A percentile compares a stretch with the other conserved stretches of the same genome.
Conservation (phyloP, 768 basidiomycete species). For the Rhodotorula diobovata region DNA sequence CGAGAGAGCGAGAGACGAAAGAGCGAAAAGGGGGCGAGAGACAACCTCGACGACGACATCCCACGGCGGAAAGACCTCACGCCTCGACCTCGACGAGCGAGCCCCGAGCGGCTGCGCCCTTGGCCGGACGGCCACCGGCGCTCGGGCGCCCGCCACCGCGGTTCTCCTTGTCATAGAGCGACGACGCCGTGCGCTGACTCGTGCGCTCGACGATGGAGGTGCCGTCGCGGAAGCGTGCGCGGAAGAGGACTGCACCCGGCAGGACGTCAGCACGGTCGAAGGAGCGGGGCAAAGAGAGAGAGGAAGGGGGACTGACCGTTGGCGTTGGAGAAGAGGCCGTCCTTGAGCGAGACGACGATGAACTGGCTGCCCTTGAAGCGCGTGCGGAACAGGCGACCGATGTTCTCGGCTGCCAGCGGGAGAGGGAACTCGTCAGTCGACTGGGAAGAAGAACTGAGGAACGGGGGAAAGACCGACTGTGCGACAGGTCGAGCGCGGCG, state of each 20-base stretch:
- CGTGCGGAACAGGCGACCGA: slow-evolving; percentile 93
- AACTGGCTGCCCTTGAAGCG: slow-evolving; percentile 98
- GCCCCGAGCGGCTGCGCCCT: background rate
- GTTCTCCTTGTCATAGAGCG: slow-evolving; percentile 38
- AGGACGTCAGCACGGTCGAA: background rate
- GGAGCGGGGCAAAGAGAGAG: background rate
- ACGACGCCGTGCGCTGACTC: slow-evolving; percentile 28
- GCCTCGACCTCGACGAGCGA: background rate
- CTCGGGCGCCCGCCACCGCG: background rate
- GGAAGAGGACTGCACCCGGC: slow-evolving; percentile 57
- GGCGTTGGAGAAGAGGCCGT: slow-evolving; percentile 94
- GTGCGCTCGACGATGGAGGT: slow-evolving; percentile 48
- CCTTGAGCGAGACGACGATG: slow-evolving; percentile 94
- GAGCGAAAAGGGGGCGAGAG: background rate
- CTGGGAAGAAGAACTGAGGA: rapidly evolving
- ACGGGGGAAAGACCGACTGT: slow-evolving; percentile 52
- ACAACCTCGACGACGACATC: background rate
- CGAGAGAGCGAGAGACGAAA: background rate
- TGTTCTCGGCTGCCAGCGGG: slow-evolving; percentile 73
- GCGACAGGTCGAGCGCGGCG: slow-evolving; percentile 89
- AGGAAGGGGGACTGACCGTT: slow-evolving; percentile 54
- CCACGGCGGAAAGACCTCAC: background rate
- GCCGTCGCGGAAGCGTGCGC: slow-evolving; percentile 86
- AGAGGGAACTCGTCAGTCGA: background rate
- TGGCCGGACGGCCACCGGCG: background rate